Evolutionary conservation across 2,329 filamentous ascomycete species (phyloP).

Genomic region (Trichoderma lentiforme): DNA sequence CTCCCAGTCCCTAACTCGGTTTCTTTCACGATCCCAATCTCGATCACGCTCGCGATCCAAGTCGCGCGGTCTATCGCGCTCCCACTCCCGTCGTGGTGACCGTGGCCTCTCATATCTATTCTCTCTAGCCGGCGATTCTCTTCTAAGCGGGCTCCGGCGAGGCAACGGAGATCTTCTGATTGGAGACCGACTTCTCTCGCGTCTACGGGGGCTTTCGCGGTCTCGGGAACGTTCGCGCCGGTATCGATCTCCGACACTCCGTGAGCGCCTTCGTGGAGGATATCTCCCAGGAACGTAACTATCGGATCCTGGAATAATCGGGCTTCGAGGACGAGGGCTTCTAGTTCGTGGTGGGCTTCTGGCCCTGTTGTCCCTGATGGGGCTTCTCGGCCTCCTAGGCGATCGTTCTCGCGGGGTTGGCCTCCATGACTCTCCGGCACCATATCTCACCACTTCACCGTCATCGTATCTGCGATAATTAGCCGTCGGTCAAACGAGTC

Average conservation of each 20-base stretch:
- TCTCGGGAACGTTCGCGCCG: slow-evolving; percentile 42
- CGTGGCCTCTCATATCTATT: slow-evolving; percentile 39
- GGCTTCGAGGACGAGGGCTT: slow-evolving; percentile 29
- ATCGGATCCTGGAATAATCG: slow-evolving; percentile 39
- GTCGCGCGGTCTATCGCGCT: slow-evolving; percentile 32
- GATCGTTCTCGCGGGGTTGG: slow-evolving; percentile 54
- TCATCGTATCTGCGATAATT: slow-evolving; percentile 51
- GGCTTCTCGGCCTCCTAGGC: slow-evolving; percentile 37
- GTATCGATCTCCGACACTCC: slow-evolving; percentile 41
- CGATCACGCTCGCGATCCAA: slow-evolving; percentile 33
- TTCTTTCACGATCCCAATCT: slow-evolving; percentile 29
- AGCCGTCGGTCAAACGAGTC: not conserved
- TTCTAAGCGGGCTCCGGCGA: slow-evolving; percentile 38
- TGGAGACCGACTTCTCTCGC: slow-evolving; percentile 37
- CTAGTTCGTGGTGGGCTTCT: slow-evolving; percentile 31
- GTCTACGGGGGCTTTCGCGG: slow-evolving; percentile 36
- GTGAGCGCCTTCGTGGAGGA: slow-evolving; percentile 40
- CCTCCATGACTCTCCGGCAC: slow-evolving; percentile 59
- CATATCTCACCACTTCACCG: slow-evolving; percentile 60
- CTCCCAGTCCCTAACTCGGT: slow-evolving; percentile 29
- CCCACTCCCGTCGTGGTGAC: slow-evolving; percentile 38
- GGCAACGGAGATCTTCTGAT: slow-evolving; percentile 38
- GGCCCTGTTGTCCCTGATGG: slow-evolving; percentile 28
- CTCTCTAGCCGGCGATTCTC: slow-evolving; percentile 35
- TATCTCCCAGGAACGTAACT: slow-evolving; percentile 47